Base-by-base conservation (phyloP, 139 green algal genomes). In the Diplosphaera chodatii region DNA sequence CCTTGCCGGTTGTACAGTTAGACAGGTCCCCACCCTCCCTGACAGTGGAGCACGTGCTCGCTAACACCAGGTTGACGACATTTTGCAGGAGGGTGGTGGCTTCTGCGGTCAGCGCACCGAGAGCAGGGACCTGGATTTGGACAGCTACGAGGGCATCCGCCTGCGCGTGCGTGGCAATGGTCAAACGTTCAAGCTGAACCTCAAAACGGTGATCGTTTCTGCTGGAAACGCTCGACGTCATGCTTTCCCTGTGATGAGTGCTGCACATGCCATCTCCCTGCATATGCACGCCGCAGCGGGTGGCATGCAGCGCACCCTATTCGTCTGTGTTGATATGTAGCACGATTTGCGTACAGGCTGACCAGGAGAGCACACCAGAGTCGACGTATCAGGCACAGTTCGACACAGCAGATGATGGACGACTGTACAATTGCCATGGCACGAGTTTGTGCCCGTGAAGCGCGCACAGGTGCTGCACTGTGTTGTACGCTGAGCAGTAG, bases 181-280 rank as follows among this genome's bases (percentile, higher is more conserved):
- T 25, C 79, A 91, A 65, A 95, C 82, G 29, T 94, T 90, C 79
- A 97, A 96, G 79, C 67, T 96, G 56, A 96, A 96, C 85, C 85
- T 97, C 66, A 96, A 95, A 77, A 96, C 91, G 73, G 84, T 86
- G n/a, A n/a, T n/a, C n/a, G n/a, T n/a, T n/a, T n/a, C n/a, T n/a
- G n/a, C n/a, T n/a, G n/a, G n/a, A n/a, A n/a, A n/a, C n/a, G n/a
- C n/a, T n/a, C n/a, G n/a, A n/a, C n/a, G n/a, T n/a, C n/a, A n/a
- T n/a, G n/a, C n/a, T n/a, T n/a, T n/a, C n/a, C n/a, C n/a, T n/a
- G n/a, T n/a, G n/a, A n/a, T n/a, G n/a, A n/a, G n/a, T n/a, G n/a
- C n/a, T n/a, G n/a, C n/a, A n/a, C n/a, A n/a, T n/a, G n/a, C n/a
- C n/a, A n/a, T n/a, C n/a, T n/a, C n/a, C n/a, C n/a, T n/a, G n/a